Base-by-base conservation (phyloP, 768 basidiomycete genomes). In the Calvatia gigantea region DNA sequence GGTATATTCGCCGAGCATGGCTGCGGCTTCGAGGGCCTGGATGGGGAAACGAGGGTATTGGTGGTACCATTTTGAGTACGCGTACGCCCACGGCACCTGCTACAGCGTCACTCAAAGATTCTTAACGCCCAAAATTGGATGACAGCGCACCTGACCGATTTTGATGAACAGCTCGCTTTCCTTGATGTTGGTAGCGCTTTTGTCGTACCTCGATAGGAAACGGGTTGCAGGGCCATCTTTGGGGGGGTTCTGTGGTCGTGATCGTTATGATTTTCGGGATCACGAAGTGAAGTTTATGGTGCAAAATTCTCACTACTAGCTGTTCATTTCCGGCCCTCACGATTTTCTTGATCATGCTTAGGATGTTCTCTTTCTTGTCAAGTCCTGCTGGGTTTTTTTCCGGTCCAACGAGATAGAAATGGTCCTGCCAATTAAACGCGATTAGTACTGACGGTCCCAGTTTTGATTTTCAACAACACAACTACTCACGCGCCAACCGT, bases 111-210 rank as follows among this genome's bases (percentile, higher is more conserved):
- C 12, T 43, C 11, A 25, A 15, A 8, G 43, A 11, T 25, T 12
- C 21, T 21, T 14, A 44, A 6, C 15, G 11, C 37, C 25, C 8
- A 3, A 8, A 28, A 27, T 31, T 17, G 28, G n/a, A 28, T 27
- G 12, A 3, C 3, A 6, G 12, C 28, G 5, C 25, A 31, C 25
- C 45, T 46, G 45, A 4, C 81, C 80, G 28, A 83, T 80, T 7
- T 63, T 66, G 39, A 72, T 69, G 54, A 82, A 83, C 8, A 82
- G 55, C 45, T 68, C 63, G 23, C 75, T 79, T 57, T 83, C 80
- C 56, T 81, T 83, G 65, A 83, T 80, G 60, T 83, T 81, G 0
- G 80, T 82, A 6, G 82, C 81, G 51, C 78, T 79, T 60, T 82
- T 83, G 59, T 84, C 81, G 57, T 71, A 83, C 3, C 81, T 76